Conservation (phyloP, 768 basidiomycete genomes). For the Coprinellus micaceus region DNA sequence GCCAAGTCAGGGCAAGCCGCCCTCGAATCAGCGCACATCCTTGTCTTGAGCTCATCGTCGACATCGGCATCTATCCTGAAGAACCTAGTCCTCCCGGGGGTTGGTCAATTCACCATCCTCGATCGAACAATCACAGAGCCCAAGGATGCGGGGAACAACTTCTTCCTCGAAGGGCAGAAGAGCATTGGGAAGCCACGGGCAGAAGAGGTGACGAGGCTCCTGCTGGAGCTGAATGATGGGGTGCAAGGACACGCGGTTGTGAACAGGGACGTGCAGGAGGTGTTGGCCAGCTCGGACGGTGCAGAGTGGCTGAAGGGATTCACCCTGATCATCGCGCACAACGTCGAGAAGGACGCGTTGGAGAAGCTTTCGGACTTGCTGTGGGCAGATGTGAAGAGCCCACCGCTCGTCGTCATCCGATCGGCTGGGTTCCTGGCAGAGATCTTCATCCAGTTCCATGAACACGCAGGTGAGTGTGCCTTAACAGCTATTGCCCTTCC, state of each 20-base stretch:
- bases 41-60: conserved; percentile 77
- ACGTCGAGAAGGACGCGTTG: conserved; percentile 56
- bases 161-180: conserved; percentile 78
- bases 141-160: conserved; percentile 91
- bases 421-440: conserved; percentile 90
- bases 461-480: conserved; percentile 67
- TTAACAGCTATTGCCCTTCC: not conserved
- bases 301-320: conserved; percentile 42
- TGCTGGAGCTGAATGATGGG: conserved; percentile 84
- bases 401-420: conserved; percentile 73
- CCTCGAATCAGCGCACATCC: conserved; percentile 77
- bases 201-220: conserved; percentile 67
- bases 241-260: conserved; percentile 70
- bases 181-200: conserved; percentile 82
- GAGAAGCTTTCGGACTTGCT: conserved; percentile 59
- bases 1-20: conserved; percentile 88
- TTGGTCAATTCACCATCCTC: conserved; percentile 93
- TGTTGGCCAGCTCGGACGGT: conserved; percentile 47
- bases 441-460: conserved; percentile 84
- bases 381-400: conserved; percentile 58
- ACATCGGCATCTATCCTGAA: conserved; percentile 89
- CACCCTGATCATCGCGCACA: conserved; percentile 82
- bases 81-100: conserved; percentile 94
- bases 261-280: conserved; percentile 44
- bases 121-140: conserved; percentile 59